Evolutionary conservation across 345 rosid genomes (phyloP).

Genomic region (Boechera divaricarpa): DNA sequence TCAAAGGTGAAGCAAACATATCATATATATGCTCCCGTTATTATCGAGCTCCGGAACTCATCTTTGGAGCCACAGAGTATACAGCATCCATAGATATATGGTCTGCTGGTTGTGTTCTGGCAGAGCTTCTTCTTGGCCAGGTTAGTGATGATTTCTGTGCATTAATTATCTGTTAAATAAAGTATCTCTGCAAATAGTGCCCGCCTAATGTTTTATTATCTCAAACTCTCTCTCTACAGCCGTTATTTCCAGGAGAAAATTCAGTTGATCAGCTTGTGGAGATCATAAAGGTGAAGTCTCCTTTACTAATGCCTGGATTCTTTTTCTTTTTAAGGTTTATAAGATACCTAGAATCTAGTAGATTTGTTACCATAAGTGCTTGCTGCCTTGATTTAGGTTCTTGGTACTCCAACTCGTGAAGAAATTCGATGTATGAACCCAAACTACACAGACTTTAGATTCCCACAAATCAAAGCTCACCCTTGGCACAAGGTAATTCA

Average conservation of each 20-base stretch:
- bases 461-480: conserved; percentile 80
- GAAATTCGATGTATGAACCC: conserved; percentile 92
- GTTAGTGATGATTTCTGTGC: conserved; percentile 42
- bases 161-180: not conserved
- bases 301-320: not conserved
- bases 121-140: conserved; percentile 87
- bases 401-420: conserved; percentile 89
- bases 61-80: conserved; percentile 83
- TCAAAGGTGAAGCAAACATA: conserved; percentile 78
- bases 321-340: conserved; percentile 5
- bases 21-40: conserved; percentile 85
- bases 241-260: conserved; percentile 82
- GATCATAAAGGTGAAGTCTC: conserved; percentile 68
- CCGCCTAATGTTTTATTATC: not conserved
- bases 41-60: conserved; percentile 87
- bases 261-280: conserved; percentile 86
- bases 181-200: not conserved
- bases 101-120: conserved; percentile 91
- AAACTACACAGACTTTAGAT: conserved; percentile 74
- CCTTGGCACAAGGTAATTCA: conserved; percentile 82
- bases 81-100: conserved; percentile 81
- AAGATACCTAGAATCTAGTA: conserved; percentile 5
- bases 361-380: not conserved
- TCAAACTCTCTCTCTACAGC: conserved; percentile 48
- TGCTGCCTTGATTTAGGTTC: conserved; percentile 57